These are phyloP conservation scores for Jaltomata sinuosa DNA, from an alignment of 257 asterid genomes.

Conservation along the genomic window DNA sequence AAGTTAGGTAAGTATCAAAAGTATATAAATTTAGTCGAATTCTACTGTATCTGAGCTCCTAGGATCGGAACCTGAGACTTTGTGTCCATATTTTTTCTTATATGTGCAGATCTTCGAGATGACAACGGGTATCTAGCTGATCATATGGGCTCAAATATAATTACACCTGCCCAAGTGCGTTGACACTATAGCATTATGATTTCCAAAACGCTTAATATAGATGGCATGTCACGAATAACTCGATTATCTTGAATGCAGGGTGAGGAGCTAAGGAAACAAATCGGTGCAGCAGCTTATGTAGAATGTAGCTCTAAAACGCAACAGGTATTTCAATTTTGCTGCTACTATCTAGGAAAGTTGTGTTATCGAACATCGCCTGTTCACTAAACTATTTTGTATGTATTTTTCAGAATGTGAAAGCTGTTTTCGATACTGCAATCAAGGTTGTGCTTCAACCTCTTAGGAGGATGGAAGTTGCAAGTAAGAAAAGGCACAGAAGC, in stretches of 20 bases:
- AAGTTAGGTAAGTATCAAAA: slow-evolving; percentile 50
- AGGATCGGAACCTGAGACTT: neutral
- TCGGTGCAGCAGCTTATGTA: slow-evolving; percentile 92
- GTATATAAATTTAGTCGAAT: neutral
- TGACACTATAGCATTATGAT: neutral
- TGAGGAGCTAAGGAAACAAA: slow-evolving; percentile 91
- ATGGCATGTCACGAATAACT: neutral
- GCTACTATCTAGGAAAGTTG: neutral
- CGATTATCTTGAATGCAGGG: slow-evolving; percentile 36
- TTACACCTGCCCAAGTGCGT: slow-evolving; percentile 74
- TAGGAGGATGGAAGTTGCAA: slow-evolving; percentile 61
- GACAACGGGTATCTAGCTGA: slow-evolving; percentile 60
- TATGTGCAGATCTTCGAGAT: slow-evolving; percentile 65
- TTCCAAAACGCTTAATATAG: neutral
- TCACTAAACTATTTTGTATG: neutral
- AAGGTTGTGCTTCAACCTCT: slow-evolving; percentile 94
- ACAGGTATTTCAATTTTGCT: slow-evolving; percentile 38
- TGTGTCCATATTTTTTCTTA: neutral
- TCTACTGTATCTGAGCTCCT: neutral
- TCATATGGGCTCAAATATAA: slow-evolving; percentile 64
- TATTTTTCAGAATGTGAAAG: slow-evolving; percentile 70
- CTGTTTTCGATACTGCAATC: slow-evolving; percentile 87
- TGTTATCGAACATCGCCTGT: neutral
- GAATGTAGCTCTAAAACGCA: slow-evolving; percentile 99
- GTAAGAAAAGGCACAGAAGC: slow-evolving; percentile 47